These are phyloP conservation scores for Zymoseptoria ardabiliae DNA, from an alignment of 2,329 filamentous ascomycete genomes.

Conservation along the genomic window DNA sequence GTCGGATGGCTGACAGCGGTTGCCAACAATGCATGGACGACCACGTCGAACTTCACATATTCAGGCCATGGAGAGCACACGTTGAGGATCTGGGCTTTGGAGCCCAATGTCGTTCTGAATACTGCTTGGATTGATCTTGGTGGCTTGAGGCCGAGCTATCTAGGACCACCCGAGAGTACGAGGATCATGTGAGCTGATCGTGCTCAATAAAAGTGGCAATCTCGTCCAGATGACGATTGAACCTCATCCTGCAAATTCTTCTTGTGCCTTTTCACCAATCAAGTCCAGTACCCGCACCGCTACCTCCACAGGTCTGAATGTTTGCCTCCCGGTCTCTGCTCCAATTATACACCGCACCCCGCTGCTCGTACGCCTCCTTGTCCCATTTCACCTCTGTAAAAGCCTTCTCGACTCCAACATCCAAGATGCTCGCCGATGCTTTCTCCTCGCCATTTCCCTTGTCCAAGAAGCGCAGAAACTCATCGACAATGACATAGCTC, in stretches of 20 bases:
- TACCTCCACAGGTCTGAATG: background rate
- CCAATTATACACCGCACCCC: conserved; percentile 48
- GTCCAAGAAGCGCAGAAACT: conserved; percentile 46
- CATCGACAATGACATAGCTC: conserved; percentile 47
- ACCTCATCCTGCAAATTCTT: background rate
- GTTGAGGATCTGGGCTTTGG: conserved; percentile 40
- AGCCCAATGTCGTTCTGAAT: conserved; percentile 39
- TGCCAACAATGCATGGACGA: conserved; percentile 45
- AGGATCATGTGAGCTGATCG: conserved; percentile 4
- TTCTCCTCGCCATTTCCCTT: conserved; percentile 30
- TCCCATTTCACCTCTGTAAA: conserved; percentile 43
- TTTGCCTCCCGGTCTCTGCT: background rate
- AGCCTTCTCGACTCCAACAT: conserved; percentile 43
- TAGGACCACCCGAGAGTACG: conserved; percentile 31
- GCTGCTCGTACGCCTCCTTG: conserved; percentile 35
- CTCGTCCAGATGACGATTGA: background rate
- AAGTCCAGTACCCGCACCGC: background rate
- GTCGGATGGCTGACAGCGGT: conserved; percentile 45
- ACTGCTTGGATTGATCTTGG: conserved; percentile 31
- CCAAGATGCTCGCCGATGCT: conserved; percentile 34
- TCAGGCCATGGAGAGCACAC: conserved; percentile 34
- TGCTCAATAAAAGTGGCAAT: background rate
- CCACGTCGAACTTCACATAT: conserved; percentile 34
- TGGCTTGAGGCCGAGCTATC: conserved; percentile 28
- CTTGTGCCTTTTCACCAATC: background rate